Evolutionary conservation across 345 rosid species (phyloP), one percentile per base, ranked within the genome.

Genomic region (Eutrema heterophyllum): DNA sequence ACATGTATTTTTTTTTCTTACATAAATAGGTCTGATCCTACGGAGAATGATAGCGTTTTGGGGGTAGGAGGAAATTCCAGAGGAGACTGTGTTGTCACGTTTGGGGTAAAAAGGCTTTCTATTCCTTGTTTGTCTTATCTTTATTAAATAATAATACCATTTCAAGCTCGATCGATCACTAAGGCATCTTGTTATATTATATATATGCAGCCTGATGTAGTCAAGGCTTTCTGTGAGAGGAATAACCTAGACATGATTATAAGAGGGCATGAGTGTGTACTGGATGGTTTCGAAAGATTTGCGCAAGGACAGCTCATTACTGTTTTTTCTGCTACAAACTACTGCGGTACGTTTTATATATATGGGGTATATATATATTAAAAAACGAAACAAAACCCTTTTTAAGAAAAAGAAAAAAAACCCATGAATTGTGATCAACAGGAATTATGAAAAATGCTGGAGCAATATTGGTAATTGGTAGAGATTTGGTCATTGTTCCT

Each of bases 311-410:
- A 85, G 64, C 80, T 94, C 70, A 89, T 94, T 55, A 94, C 97
- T 40, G 88, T 94, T 4, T 94, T 94, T 62, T 94, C 98, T 6
- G 98, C 98, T 27, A 87, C 98, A 44, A 94, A 89, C 84, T 94
- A 94, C 67, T 89, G 97, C 35, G 98, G 98, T 89, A 80, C 72
- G 85, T 26, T 24, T 62, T 30, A 6, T 36, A 0, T 24, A 1
- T 2, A 8, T n/a, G n/a, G n/a, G n/a, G n/a, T n/a, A n/a, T 36
- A 7, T 36, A 36, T 33, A 33, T 33, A 36, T 36, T 9, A 2
- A 36, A 36, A 36, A 7, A 29, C 35, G 5, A 32, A 4, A 32
- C 35, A 32, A 32, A 5, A 32, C 6, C 13, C 14, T 11, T 16
- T 46, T 46, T 3, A 32, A 40, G 51, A 14, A 48, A 16, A 30